Evolutionary conservation across 495 filamentous ascomycete genomes (phyloP).

Genomic region (Aspergillus egyptiacus): DNA sequence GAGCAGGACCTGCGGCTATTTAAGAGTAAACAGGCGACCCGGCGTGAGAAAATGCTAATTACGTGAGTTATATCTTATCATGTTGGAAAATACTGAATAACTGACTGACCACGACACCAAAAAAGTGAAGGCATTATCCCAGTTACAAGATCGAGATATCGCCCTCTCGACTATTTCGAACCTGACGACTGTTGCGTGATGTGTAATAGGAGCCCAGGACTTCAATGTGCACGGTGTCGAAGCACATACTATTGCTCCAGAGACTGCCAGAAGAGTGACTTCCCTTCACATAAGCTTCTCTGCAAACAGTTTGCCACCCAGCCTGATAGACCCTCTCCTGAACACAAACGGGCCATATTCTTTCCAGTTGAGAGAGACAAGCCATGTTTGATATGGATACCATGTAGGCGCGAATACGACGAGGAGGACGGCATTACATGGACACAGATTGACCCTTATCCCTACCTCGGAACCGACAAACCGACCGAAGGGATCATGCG

Average conservation of each 20-base stretch:
- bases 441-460: background rate
- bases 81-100: too few species aligned
- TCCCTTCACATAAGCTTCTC: background rate
- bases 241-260: background rate
- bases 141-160: background rate
- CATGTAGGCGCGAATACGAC: background rate
- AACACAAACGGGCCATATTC: background rate
- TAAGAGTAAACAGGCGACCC: background rate
- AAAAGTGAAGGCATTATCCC: background rate
- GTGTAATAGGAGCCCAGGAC: background rate
- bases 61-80: too few species aligned
- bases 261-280: background rate
- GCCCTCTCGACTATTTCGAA: background rate
- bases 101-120: background rate
- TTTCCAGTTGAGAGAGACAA: background rate
- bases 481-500: background rate
- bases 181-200: background rate
- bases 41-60: background rate
- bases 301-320: background rate
- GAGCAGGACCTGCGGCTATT: background rate
- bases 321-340: background rate
- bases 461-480: background rate
- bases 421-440: background rate
- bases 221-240: background rate
- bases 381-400: background rate